Evolutionary conservation across 495 filamentous ascomycete genomes (phyloP).

Genomic region (Annulohypoxylon maeteangense): DNA sequence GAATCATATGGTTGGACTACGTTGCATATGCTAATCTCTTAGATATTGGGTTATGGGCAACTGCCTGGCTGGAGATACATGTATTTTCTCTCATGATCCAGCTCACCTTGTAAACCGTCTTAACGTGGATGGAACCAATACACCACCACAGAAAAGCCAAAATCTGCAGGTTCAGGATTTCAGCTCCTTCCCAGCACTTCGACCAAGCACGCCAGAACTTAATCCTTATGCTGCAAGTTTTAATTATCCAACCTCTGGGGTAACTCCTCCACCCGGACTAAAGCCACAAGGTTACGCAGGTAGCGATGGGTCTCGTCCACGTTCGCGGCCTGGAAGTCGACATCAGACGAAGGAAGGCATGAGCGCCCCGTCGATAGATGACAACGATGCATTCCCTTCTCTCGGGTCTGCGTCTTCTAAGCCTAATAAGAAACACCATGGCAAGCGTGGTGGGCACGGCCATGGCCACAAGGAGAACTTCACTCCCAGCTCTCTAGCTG

Average conservation of each 20-base stretch:
- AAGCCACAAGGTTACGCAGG: slow-evolving; percentile 62
- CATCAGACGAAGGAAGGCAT: slow-evolving; percentile 77
- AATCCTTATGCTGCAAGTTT: slow-evolving; percentile 63
- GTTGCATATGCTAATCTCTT: slow-evolving; percentile 45
- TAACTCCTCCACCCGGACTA: slow-evolving; percentile 72
- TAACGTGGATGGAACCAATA: slow-evolving; percentile 69
- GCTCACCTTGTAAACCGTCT: slow-evolving; percentile 77
- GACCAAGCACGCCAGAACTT: slow-evolving; percentile 70
- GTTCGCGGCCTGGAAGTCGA: slow-evolving; percentile 87
- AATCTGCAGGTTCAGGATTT: slow-evolving; percentile 88
- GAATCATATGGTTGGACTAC: background rate
- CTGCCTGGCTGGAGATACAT: slow-evolving; percentile 92
- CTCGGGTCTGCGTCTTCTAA: slow-evolving; percentile 84
- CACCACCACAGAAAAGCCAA: slow-evolving; percentile 66
- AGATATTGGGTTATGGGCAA: slow-evolving; percentile 98
- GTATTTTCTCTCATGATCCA: slow-evolving; percentile 98
- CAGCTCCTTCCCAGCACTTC: slow-evolving; percentile 87
- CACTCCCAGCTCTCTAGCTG: slow-evolving; percentile 84
- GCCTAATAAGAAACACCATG: slow-evolving; percentile 86
- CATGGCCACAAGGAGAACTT: slow-evolving; percentile 77
- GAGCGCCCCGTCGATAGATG: slow-evolving; percentile 82
- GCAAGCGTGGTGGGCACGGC: slow-evolving; percentile 81
- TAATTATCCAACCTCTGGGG: slow-evolving; percentile 59
- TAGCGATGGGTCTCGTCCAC: slow-evolving; percentile 70
- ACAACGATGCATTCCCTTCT: slow-evolving; percentile 94